Conservation (phyloP, 306 rosid genomes). For the Cucurbita moschata region DNA sequence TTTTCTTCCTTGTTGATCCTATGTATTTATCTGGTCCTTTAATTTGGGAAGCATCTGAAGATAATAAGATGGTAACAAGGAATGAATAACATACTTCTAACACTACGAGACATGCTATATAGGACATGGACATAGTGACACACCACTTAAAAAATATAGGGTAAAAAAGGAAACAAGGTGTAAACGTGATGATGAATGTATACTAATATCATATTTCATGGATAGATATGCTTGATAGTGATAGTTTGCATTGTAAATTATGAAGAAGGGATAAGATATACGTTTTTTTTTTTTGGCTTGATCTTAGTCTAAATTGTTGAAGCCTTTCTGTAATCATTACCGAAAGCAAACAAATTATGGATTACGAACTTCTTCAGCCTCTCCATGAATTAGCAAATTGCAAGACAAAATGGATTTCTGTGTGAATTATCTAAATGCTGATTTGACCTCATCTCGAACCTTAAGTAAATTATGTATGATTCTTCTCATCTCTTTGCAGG, state of each 20-base stretch:
- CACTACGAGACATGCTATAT: neutral
- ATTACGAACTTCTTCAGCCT: neutral
- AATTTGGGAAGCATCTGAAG: neutral
- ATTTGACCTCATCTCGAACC: neutral
- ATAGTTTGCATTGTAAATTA: neutral
- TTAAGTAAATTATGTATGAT: neutral
- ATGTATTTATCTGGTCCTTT: neutral
- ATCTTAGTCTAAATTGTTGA: neutral
- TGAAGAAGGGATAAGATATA: neutral
- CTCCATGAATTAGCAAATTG: neutral
- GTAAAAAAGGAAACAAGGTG: neutral
- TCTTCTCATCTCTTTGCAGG: conserved; percentile 40
- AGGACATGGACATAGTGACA: neutral
- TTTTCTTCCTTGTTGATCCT: neutral
- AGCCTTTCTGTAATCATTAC: neutral
- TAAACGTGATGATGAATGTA: neutral
- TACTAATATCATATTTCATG: neutral
- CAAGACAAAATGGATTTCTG: neutral
- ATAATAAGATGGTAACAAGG: neutral
- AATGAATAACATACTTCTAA: neutral
- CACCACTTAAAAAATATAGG: neutral
- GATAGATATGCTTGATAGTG: neutral
- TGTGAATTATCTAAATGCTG: neutral
- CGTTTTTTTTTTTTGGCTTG: neutral
- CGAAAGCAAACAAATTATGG: neutral